A percentile compares a stretch with the other conserved stretches of the same genome.
Evolutionary conservation across 371 early-diverging fungal genomes (phyloP).

Genomic region (Actinomortierella ambigua): DNA sequence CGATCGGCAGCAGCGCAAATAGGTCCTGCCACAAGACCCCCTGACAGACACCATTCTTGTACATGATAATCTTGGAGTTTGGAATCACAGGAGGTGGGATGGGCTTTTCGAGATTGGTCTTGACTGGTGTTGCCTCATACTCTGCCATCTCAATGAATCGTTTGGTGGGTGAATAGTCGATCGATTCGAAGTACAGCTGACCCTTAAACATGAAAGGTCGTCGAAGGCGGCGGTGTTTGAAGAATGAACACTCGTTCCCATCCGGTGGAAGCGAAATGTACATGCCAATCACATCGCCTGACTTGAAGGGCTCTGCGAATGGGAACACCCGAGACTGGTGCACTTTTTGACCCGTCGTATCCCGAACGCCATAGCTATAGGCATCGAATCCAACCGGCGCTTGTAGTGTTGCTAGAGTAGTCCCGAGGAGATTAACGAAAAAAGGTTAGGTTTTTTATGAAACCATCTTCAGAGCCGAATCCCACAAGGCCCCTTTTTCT

Average conservation of each 20-base stretch:
- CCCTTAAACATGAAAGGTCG: constrained; percentile 68
- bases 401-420: constrained; percentile 58
- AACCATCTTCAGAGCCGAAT: no score
- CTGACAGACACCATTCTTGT: constrained; percentile 71
- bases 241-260: constrained; percentile 44
- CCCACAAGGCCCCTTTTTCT: no score
- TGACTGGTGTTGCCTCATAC: constrained; percentile 39
- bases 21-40: constrained; percentile 68
- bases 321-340: constrained; percentile 60
- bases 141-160: constrained; percentile 56
- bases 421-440: constrained; percentile 42
- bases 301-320: constrained; percentile 65
- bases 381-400: constrained; percentile 76
- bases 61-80: constrained; percentile 63
- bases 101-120: constrained; percentile 25
- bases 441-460: not conserved
- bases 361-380: constrained; percentile 72
- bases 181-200: constrained; percentile 69
- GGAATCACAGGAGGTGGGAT: constrained; percentile 36
- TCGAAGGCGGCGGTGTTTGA: constrained; percentile 58
- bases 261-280: constrained; percentile 64
- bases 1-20: constrained; percentile 55
- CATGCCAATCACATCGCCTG: constrained; percentile 74
- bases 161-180: constrained; percentile 65
- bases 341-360: constrained; percentile 68